Base-by-base conservation (phyloP, 257 asterid genomes). In the Nicotiana otophora region DNA sequence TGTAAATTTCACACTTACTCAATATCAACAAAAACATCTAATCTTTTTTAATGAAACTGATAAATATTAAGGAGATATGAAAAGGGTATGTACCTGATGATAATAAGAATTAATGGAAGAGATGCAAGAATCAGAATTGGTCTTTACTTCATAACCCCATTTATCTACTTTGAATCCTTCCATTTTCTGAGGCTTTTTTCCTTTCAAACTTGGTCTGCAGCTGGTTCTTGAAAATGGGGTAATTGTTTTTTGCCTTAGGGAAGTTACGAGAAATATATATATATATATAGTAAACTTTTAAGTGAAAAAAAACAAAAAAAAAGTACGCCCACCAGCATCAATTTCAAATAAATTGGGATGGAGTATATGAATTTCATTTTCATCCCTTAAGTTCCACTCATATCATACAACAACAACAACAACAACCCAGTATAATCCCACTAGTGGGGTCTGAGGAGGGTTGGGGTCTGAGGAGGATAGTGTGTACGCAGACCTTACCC, bases 111-210 rank as follows among this genome's bases (percentile, higher is more conserved):
- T 91, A 85, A 96, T 96, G n/a, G 97, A 91, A 58, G 92, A 82
- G 10, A 96, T 84, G 84, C 98, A 96, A 70, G 92, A 83, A 81
- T 93, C 97, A 5, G 98, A 94, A 81, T 64, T 82, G 72, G 98
- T 94, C 16, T 88, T 89, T 10, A 96, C 97, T 87, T 89, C 83
- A 81, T 96, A 94, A 57, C 97, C 98, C 98, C 99, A 94, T 84
- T 85, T 80, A 82, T 93, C 97, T 83, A 90, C 23, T 85, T 88
- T 91, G 87, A 87, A 81, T 30, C 61, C 86, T 82, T 46, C 90
- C 94, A 88, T 91, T 65, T 57, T 39, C 17, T 34, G 23, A 30
- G 20, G 60, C 78, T 64, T 66, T 19, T 10, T 39, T 51, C 10
- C 2, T 46, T 4, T 20, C 62, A 28, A 28, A 34, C 39, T 57